Conservation (phyloP, 164 flowering plant species). For the Litsea cubeba region DNA sequence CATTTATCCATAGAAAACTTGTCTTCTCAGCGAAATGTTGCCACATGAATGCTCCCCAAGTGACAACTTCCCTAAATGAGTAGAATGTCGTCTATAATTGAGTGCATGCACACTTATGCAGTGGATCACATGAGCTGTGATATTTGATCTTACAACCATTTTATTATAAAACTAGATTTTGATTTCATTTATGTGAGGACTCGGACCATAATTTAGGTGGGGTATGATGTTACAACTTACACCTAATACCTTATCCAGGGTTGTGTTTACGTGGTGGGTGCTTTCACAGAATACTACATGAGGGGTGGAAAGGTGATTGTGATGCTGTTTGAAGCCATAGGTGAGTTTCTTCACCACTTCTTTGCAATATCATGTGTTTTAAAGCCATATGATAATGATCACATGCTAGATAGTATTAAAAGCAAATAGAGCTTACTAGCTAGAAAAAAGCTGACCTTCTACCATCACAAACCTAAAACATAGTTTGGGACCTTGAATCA, state of each 20-base stretch:
- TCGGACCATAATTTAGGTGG: too few relatives aligned
- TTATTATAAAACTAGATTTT: too few relatives aligned
- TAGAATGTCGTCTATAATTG: too few relatives aligned
- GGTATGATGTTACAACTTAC: neutral
- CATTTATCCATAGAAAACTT: too few relatives aligned
- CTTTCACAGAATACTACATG: slow-evolving; percentile 47
- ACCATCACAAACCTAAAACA: neutral
- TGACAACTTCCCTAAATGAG: too few relatives aligned
- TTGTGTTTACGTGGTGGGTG: slow-evolving; percentile 47
- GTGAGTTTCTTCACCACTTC: slow-evolving; percentile 26
- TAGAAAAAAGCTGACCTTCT: neutral
- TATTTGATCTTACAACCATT: too few relatives aligned
- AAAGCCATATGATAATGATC: neutral
- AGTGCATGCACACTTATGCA: too few relatives aligned
- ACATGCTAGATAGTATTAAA: neutral
- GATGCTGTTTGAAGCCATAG: slow-evolving; percentile 66
- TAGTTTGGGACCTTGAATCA: neutral
- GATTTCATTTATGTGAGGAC: too few relatives aligned
- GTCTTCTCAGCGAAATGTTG: too few relatives aligned
- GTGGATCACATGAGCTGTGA: too few relatives aligned
- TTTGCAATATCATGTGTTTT: neutral
- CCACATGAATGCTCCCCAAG: too few relatives aligned
- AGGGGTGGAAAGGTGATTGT: slow-evolving; percentile 45
- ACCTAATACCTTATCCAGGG: slow-evolving; percentile 41
- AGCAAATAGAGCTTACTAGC: neutral